Evolutionary conservation across 768 basidiomycete species (phyloP).

Genomic region (Lactarius hengduanensis): DNA sequence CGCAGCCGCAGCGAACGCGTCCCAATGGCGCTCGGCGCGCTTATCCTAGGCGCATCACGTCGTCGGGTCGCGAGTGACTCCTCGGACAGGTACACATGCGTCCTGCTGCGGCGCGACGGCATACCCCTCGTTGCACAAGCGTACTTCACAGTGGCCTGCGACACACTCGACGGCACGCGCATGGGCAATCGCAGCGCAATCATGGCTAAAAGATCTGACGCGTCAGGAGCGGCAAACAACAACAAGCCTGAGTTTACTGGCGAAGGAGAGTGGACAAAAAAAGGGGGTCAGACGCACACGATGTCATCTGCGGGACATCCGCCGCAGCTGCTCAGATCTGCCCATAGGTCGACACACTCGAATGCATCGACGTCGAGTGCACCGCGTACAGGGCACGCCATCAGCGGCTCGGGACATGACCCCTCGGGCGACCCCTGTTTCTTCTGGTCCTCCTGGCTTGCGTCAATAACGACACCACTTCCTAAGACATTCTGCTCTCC

Average conservation of each 20-base stretch:
- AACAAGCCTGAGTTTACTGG: too few species aligned
- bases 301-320: constrained; percentile 34
- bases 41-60: background rate
- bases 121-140: constrained; percentile 34
- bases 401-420: constrained; percentile 15
- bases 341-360: constrained; percentile 35
- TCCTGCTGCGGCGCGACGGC: constrained; percentile 23
- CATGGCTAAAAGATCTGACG: constrained; percentile 28
- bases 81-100: constrained; percentile 25
- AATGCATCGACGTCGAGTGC: constrained; percentile 27
- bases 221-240: background rate
- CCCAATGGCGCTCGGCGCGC: background rate
- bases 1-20: constrained; percentile 1
- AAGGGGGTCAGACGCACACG: constrained; percentile 24
- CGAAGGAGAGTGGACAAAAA: background rate
- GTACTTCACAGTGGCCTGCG: constrained; percentile 32
- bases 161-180: constrained; percentile 34
- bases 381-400: constrained; percentile 18
- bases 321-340: constrained; percentile 35
- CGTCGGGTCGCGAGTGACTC: background rate
- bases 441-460: background rate
- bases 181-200: constrained; percentile 33
- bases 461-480: background rate
- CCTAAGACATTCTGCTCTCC: background rate
- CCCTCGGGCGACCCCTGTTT: background rate